phyloP scores from a whole-genome alignment of 257 asterid species.

The Solanum stenotomum region DNA sequence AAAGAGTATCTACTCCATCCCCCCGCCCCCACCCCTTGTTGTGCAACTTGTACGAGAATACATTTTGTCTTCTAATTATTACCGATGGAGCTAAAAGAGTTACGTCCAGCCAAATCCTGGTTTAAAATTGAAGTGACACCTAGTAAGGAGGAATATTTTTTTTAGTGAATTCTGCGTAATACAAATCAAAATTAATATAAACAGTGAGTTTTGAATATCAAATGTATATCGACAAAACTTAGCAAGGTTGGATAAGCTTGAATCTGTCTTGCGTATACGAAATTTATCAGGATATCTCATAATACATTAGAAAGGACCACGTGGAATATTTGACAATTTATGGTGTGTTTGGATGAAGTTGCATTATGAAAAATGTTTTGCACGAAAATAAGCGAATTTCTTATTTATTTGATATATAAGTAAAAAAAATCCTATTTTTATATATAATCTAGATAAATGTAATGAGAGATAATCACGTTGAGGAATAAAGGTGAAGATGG shows the following conservation, averaged over 20 bases:
- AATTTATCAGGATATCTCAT: neutral
- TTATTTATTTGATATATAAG: no score
- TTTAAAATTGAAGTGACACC: neutral
- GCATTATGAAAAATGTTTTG: neutral
- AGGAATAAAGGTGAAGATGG: neutral
- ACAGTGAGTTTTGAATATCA: no score
- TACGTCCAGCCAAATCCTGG: neutral
- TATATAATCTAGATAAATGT: neutral
- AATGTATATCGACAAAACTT: no score
- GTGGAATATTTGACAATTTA: neutral
- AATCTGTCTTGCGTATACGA: neutral
- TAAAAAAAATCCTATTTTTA: no score
- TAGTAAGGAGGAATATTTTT: accelerated
- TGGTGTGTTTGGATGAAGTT: neutral
- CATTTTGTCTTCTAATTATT: neutral
- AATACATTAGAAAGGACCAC: neutral
- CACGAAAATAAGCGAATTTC: neutral
- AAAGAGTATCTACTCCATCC: neutral
- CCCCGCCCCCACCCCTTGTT: neutral
- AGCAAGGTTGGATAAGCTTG: slow-evolving; percentile 4
- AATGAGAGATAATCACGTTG: neutral
- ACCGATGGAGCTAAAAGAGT: neutral
- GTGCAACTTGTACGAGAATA: neutral
- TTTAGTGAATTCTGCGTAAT: neutral
- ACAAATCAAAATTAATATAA: no score